phyloP scores from a whole-genome alignment of 345 rosid species.

The Erysimum cheiranthoides region DNA sequence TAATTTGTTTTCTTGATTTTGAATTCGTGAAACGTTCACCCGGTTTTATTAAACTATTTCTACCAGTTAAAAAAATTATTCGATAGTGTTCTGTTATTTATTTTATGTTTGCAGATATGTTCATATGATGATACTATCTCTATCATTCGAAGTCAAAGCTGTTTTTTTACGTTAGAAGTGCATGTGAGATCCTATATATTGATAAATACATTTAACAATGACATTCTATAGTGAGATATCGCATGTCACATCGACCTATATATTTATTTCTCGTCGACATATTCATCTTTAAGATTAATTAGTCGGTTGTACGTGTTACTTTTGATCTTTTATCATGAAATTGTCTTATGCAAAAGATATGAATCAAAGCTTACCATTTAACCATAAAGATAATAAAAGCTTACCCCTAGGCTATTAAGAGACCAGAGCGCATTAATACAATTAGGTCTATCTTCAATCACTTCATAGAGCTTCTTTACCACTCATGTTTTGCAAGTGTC shows the following conservation, averaged over 20 bases:
- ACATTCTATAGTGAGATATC: slow-evolving; percentile 6
- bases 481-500: slow-evolving; percentile 30
- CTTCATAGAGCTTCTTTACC: slow-evolving; percentile 31
- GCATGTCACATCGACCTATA: slow-evolving; percentile 32
- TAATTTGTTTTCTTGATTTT: background rate
- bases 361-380: slow-evolving; percentile 13
- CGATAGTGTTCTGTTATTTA: background rate
- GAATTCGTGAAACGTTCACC: background rate
- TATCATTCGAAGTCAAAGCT: slow-evolving; percentile 21
- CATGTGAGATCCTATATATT: slow-evolving; percentile 15
- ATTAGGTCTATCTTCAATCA: slow-evolving; percentile 41
- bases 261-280: background rate
- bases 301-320: background rate
- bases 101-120: slow-evolving; percentile 1
- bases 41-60: background rate
- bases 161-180: slow-evolving; percentile 12
- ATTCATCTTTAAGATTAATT: background rate
- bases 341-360: slow-evolving; percentile 25
- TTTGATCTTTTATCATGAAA: background rate
- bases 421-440: slow-evolving; percentile 28
- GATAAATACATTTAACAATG: slow-evolving; percentile 34
- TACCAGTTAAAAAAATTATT: background rate
- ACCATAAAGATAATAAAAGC: slow-evolving; percentile 27
- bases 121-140: background rate
- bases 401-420: background rate